These are phyloP conservation scores for Acanthamoeba healyi DNA, from an alignment of 208 protist genomes.

Conservation along the genomic window DNA sequence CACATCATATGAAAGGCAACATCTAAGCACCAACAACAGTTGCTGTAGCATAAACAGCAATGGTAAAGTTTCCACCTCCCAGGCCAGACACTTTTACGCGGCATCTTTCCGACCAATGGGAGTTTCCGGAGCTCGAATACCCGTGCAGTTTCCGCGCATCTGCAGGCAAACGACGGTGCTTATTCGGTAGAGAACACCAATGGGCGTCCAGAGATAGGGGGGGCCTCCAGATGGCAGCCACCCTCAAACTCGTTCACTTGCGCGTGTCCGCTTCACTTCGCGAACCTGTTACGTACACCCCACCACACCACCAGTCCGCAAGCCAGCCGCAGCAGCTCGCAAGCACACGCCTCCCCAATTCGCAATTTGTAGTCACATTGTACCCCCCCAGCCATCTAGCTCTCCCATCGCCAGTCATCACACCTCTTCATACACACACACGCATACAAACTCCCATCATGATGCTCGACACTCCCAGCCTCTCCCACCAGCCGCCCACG, in stretches of 20 bases:
- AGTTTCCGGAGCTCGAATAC: background rate
- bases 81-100: too few relatives aligned
- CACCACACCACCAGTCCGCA: too few relatives aligned
- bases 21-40: too few relatives aligned
- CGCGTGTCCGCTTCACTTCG: background rate
- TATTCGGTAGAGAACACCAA: background rate
- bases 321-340: too few relatives aligned
- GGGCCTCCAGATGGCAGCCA: background rate
- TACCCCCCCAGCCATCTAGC: too few relatives aligned
- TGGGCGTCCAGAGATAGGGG: background rate
- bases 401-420: background rate
- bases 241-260: background rate
- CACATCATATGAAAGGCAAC: too few relatives aligned
- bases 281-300: too few relatives aligned
- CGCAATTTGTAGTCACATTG: too few relatives aligned
- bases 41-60: too few relatives aligned
- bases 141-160: background rate
- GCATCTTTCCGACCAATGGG: background rate
- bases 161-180: background rate
- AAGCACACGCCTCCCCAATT: too few relatives aligned
- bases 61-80: too few relatives aligned
- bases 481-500: background rate
- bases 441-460: background rate
- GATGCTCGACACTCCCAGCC: slow-evolving; percentile 3
- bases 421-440: background rate